A percentile compares a stretch with the other conserved stretches of the same genome.
phyloP scores from a whole-genome alignment of 2,329 filamentous ascomycete species.

The Ophiostoma piceae region DNA sequence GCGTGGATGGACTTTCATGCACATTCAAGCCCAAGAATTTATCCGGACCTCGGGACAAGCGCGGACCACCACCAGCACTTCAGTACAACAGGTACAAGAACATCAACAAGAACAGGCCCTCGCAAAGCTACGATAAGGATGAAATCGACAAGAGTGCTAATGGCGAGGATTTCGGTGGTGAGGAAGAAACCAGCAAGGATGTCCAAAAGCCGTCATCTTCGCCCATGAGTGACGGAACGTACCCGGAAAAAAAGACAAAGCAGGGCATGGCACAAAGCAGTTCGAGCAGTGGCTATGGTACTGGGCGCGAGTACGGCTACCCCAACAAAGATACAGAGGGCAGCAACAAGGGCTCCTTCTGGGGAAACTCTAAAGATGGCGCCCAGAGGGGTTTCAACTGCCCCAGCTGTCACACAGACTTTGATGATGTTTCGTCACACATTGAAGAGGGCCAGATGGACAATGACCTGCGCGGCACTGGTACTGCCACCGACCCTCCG shows the following conservation, averaged over 20 bases:
- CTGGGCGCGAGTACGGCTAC: not conserved
- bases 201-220: not conserved
- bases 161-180: no score
- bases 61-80: not conserved
- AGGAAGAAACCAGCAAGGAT: not conserved
- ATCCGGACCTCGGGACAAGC: not conserved
- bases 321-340: not conserved
- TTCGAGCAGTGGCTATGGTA: not conserved
- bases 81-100: not conserved
- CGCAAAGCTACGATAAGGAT: not conserved
- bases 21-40: not conserved
- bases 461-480: not conserved
- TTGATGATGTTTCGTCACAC: not conserved
- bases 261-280: not conserved
- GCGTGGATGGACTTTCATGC: not conserved
- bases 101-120: not conserved
- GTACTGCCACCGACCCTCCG: not conserved
- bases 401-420: not conserved
- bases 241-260: not conserved
- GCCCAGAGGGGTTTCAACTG: not conserved
- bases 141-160: not conserved
- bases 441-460: not conserved
- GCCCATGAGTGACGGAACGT: not conserved
- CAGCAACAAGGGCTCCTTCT: not conserved
- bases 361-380: not conserved